Evolutionary conservation across 140 eudicot genomes (phyloP).

Genomic region (Anethum foeniculum): DNA sequence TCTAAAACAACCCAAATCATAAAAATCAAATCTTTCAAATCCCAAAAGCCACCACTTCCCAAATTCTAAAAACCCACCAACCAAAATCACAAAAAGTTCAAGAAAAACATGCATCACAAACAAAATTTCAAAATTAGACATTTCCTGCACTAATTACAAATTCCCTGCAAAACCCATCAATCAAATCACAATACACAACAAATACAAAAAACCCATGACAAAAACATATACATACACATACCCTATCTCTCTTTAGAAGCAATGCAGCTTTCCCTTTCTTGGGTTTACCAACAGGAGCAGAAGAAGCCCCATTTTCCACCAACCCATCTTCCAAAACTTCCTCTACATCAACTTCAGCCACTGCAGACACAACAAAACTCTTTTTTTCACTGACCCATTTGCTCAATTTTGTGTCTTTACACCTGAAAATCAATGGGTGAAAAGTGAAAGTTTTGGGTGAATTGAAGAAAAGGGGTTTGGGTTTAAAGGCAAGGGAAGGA

Average conservation of each 20-base stretch:
- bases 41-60: neutral
- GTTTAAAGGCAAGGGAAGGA: slow-evolving; percentile 24
- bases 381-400: slow-evolving; percentile 6
- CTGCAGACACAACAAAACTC: slow-evolving; percentile 37
- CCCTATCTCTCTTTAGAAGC: slow-evolving; percentile 81
- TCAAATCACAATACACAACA: neutral
- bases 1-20: neutral
- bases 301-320: slow-evolving; percentile 17
- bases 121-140: neutral
- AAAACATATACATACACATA: slow-evolving; percentile 18
- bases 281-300: slow-evolving; percentile 36
- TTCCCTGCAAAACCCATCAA: neutral
- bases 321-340: slow-evolving; percentile 42
- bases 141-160: neutral
- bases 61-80: neutral
- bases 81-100: neutral
- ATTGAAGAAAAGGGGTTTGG: slow-evolving; percentile 25
- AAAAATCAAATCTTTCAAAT: neutral
- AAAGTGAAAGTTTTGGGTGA: slow-evolving; percentile 22
- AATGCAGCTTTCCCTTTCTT: slow-evolving; percentile 91
- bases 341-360: slow-evolving; percentile 49
- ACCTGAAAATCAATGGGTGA: slow-evolving; percentile 27
- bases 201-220: neutral
- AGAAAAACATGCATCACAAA: neutral
- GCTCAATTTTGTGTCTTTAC: slow-evolving; percentile 19